phyloP scores from a whole-genome alignment of 2,329 filamentous ascomycete species.

The Fusarium agapanthi region DNA sequence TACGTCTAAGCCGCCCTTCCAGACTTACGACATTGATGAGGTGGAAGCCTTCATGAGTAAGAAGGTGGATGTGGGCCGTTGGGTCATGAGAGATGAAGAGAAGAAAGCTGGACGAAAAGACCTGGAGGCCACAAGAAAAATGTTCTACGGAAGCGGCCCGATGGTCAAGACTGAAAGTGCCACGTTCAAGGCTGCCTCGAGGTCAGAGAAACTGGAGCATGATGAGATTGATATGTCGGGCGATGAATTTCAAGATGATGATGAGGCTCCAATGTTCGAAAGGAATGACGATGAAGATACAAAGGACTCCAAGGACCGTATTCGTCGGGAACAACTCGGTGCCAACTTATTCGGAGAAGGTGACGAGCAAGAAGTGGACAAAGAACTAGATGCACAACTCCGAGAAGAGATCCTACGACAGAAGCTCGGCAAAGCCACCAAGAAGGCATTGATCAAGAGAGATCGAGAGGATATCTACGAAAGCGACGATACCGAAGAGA shows the following conservation, averaged over 20 bases:
- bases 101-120: conserved; percentile 65
- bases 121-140: conserved; percentile 65
- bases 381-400: conserved; percentile 74
- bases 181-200: conserved; percentile 69
- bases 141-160: conserved; percentile 62
- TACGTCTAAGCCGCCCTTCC: conserved; percentile 80
- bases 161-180: conserved; percentile 74
- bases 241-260: conserved; percentile 87
- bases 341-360: conserved; percentile 83
- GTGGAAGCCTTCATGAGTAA: conserved; percentile 85
- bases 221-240: conserved; percentile 73
- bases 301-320: conserved; percentile 75
- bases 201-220: conserved; percentile 74
- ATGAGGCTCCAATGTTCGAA: conserved; percentile 80
- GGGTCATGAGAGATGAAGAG: conserved; percentile 77
- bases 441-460: conserved; percentile 82
- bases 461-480: conserved; percentile 91
- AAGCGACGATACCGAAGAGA: conserved; percentile 65
- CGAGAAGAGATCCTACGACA: conserved; percentile 75
- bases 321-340: conserved; percentile 83
- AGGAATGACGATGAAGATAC: conserved; percentile 82
- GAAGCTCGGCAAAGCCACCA: conserved; percentile 77
- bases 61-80: conserved; percentile 79
- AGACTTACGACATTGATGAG: conserved; percentile 81
- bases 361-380: conserved; percentile 76